Conservation (phyloP, 352 stramenopile genomes). For the Phytophthora kernoviae region DNA sequence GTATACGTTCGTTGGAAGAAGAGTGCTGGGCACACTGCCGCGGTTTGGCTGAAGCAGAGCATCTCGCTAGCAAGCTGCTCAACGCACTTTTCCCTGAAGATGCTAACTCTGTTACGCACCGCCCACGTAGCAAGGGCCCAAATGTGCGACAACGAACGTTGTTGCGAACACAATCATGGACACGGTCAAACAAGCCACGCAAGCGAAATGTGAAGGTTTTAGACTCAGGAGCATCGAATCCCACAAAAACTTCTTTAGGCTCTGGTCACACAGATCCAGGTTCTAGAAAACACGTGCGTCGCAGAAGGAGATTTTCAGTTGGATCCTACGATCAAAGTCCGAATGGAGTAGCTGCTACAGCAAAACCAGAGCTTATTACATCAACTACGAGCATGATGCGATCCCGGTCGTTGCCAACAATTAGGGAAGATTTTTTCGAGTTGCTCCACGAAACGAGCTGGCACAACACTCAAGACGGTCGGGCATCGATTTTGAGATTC, state of each 20-base stretch:
- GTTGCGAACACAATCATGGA: not conserved
- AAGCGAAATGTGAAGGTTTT: constrained; percentile 1
- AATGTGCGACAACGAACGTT: not conserved
- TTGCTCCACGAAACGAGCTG: constrained; percentile 33
- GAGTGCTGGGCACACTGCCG: constrained; percentile 72
- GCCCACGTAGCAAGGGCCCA: not conserved
- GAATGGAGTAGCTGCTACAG: not conserved
- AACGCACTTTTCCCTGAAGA: constrained; percentile 7
- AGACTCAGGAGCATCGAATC: not conserved
- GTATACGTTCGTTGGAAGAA: constrained; percentile 52
- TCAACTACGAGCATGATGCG: constrained; percentile 41
- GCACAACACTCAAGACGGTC: constrained; percentile 36
- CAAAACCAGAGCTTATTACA: constrained; percentile 5
- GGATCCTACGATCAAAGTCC: not conserved
- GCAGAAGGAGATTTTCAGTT: constrained; percentile 12
- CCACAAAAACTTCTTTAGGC: not conserved
- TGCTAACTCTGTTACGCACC: not conserved
- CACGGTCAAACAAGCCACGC: not conserved
- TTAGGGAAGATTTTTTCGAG: constrained; percentile 45
- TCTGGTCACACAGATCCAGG: not conserved
- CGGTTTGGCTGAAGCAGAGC: constrained; percentile 40
- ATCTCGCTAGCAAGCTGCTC: constrained; percentile 25
- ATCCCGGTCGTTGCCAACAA: constrained; percentile 53
- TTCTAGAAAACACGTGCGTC: not conserved
- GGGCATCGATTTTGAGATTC: constrained; percentile 55